A percentile compares a stretch with the other conserved stretches of the same genome.
phyloP scores from a whole-genome alignment of 2,329 filamentous ascomycete species.

The Claviceps sorghi region DNA sequence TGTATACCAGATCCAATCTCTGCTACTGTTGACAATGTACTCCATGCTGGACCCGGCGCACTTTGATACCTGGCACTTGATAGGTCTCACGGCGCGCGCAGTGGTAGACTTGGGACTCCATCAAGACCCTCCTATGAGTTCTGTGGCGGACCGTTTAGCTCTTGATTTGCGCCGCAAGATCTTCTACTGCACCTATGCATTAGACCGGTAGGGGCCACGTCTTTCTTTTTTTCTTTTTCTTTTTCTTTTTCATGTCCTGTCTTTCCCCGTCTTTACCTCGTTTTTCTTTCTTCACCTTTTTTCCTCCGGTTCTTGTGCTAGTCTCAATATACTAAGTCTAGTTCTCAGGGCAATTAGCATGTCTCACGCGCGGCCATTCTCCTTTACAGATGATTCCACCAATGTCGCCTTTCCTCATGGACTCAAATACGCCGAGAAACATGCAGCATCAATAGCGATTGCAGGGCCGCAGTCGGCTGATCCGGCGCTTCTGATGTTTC shows the following conservation, averaged over 20 bases:
- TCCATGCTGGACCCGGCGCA: conserved; percentile 79
- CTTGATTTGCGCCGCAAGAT: conserved; percentile 69
- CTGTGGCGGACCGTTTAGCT: conserved; percentile 50
- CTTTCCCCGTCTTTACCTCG: no score
- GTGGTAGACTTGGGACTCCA: conserved; percentile 84
- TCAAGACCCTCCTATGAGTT: conserved; percentile 68
- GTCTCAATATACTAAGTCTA: conserved; percentile 9
- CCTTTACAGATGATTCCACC: conserved; percentile 79
- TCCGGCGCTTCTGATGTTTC: conserved; percentile 64
- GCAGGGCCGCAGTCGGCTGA: conserved; percentile 40
- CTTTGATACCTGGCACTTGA: conserved; percentile 87
- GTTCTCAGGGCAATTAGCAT: conserved; percentile 62
- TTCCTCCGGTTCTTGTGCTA: neutral
- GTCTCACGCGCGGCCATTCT: conserved; percentile 75
- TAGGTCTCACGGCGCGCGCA: conserved; percentile 77
- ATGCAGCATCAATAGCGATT: conserved; percentile 27
- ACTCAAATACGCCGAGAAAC: conserved; percentile 26
- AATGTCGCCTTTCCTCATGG: conserved; percentile 62
- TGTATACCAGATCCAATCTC: conserved; percentile 70
- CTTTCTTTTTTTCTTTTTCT: neutral
- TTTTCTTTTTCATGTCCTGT: neutral
- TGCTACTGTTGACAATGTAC: conserved; percentile 77
- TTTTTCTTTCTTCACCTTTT: neutral
- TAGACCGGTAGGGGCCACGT: conserved; percentile 53
- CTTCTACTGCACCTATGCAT: conserved; percentile 79